Base-by-base conservation (phyloP, 2,329 filamentous ascomycete genomes). In the Aspergillus glaucus region DNA sequence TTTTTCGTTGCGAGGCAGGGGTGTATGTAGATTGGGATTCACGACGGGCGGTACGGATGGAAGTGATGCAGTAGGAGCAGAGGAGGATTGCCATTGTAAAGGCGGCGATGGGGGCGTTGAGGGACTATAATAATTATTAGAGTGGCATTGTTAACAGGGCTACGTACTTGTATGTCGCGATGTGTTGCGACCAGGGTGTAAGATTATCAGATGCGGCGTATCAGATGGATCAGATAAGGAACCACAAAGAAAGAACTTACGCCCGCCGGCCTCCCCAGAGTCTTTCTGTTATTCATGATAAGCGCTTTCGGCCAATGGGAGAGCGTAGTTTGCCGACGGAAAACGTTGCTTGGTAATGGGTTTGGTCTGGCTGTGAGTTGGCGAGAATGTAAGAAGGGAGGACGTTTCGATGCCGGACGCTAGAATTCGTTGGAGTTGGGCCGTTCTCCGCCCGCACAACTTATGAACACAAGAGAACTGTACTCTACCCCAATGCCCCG, bases 11-110 rank as follows among this genome's bases (percentile, higher is more conserved):
- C 43, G 51, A 50, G 15, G 37, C 46, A n/a, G 34, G 14, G 6
- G 15, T 5, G 6, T n/a, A n/a, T 1, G 50, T 42, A 46, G 81
- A 78, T 52, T 81, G 75, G 0, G 83, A 83, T 54, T 86, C 85
- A 43, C 78, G 73, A 57, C 85, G 85, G 2, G 85, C 85, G 21
- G 82, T 79, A 51, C 77, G 74, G 53, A 87, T 87, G 21, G 79
- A 83, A 7, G 78, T 84, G 45, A 84, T 71, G 24, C 82, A 75
- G 66, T 87, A 87, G 37, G 69, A 66, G 64, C 79, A 80, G 28
- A 83, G 74, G 19, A 84, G 61, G 44, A 76, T 65, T 14, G 80
- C 81, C 80, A 84, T 83, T 12, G 77, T 78, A 54, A 82, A 72
- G 22, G 80, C 80, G n/a, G 79, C 80, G n/a, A 81, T 71, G 4